phyloP scores from a whole-genome alignment of 2,329 filamentous ascomycete species.

The Helicocarpus griseus region DNA sequence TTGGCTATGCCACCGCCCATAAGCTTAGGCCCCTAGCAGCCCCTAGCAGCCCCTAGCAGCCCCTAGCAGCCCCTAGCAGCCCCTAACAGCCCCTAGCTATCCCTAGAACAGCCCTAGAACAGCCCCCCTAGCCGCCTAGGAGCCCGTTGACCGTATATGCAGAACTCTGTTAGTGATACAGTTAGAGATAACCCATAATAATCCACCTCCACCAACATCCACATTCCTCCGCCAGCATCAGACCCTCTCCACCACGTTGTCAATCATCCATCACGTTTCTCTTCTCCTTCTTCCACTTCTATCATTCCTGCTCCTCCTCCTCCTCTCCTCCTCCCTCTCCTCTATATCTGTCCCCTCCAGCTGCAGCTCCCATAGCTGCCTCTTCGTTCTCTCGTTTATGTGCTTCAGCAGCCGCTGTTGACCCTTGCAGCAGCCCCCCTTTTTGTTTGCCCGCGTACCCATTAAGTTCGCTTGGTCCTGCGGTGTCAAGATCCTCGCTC shows the following conservation, averaged over 20 bases:
- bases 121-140: no score
- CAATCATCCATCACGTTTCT: not conserved
- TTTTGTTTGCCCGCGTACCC: not conserved
- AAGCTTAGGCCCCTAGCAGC: no score
- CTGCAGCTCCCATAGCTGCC: not conserved
- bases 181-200: no score
- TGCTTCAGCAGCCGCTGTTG: no score
- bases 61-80: no score
- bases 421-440: not conserved
- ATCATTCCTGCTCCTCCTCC: not conserved
- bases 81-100: no score
- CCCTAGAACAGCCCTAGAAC: no score
- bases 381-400: not conserved
- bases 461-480: not conserved
- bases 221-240: not conserved
- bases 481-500: not conserved
- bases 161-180: no score
- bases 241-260: conserved; percentile 2
- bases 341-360: not conserved
- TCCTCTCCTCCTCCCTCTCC: not conserved
- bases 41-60: no score
- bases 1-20: no score
- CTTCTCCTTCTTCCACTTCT: not conserved
- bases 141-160: no score
- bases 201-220: not conserved